phyloP scores from a whole-genome alignment of 2,329 filamentous ascomycete species.

The Clarireedia hainanense region DNA sequence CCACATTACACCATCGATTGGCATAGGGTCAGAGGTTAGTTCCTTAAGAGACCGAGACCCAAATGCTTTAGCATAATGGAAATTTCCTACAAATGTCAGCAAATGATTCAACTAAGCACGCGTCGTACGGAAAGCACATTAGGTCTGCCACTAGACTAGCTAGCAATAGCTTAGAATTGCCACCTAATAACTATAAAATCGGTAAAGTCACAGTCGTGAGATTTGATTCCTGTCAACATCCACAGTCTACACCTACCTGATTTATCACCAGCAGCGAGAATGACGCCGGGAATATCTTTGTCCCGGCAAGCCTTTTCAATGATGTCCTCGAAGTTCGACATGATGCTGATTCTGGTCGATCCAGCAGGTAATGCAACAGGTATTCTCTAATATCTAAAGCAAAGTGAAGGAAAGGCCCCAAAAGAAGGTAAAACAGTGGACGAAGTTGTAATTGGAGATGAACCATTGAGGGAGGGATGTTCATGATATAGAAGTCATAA shows the following conservation, averaged over 20 bases:
- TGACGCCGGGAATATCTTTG: conserved; percentile 16
- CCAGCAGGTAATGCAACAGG: neutral
- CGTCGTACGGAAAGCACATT: no score
- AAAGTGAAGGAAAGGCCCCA: neutral
- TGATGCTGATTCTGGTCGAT: neutral
- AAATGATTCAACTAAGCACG: no score
- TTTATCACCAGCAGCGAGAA: conserved; percentile 15
- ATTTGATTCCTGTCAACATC: neutral
- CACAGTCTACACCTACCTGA: conserved; percentile 12
- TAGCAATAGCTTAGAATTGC: no score
- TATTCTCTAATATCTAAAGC: neutral
- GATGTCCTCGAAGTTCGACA: conserved; percentile 17
- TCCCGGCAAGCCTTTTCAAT: conserved; percentile 15
- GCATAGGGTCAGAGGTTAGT: conserved; percentile 46
- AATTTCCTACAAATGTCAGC: conserved; percentile 25
- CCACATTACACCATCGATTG: conserved; percentile 53
- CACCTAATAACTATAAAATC: neutral
- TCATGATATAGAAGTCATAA: neutral
- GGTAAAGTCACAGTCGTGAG: neutral
- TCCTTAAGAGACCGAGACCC: conserved; percentile 38
- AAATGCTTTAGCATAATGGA: conserved; percentile 31
- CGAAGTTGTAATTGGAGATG: neutral
- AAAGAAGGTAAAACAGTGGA: neutral
- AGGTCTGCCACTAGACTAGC: no score
- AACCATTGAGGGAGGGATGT: neutral